Evolutionary conservation across 2,329 filamentous ascomycete species (phyloP).

Genomic region (Clathrospora elynae): DNA sequence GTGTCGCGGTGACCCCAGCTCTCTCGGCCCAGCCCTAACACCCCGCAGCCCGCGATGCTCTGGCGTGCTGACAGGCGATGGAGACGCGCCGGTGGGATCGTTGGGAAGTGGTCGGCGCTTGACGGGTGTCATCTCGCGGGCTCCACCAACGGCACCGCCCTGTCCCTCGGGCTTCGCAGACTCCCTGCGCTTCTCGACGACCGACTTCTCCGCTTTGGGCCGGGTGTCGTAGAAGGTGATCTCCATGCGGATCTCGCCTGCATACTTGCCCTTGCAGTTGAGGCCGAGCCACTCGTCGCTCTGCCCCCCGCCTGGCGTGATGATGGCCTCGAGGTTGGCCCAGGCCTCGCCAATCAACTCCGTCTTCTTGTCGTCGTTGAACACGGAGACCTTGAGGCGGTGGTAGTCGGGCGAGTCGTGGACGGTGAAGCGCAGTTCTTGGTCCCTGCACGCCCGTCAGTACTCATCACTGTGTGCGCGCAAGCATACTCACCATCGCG

Average conservation of each 20-base stretch:
- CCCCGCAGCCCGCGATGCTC: constrained; percentile 40
- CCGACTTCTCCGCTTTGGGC: constrained; percentile 75
- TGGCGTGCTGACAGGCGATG: constrained; percentile 37
- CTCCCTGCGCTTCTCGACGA: constrained; percentile 59
- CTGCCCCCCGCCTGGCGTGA: constrained; percentile 87
- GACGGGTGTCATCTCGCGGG: constrained; percentile 65
- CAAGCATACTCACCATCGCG: constrained; percentile 74
- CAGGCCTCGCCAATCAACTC: constrained; percentile 95
- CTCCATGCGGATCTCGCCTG: constrained; percentile 91
- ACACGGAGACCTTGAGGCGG: constrained; percentile 91
- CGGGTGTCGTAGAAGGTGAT: constrained; percentile 94
- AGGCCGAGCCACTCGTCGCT: constrained; percentile 90
- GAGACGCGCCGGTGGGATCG: constrained; percentile 67
- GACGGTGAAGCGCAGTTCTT: constrained; percentile 93
- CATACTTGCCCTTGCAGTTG: constrained; percentile 90
- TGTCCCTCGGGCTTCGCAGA: constrained; percentile 41
- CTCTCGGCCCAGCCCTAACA: constrained; percentile 41
- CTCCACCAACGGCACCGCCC: constrained; percentile 51
- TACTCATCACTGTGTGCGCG: neutral
- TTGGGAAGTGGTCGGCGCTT: constrained; percentile 84
- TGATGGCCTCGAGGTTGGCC: constrained; percentile 80
- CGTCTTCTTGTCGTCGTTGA: constrained; percentile 98
- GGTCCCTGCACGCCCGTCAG: constrained; percentile 70
- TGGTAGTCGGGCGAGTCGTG: constrained; percentile 97
- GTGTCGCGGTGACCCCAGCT: constrained; percentile 44